A percentile compares a stretch with the other conserved stretches of the same genome.
These are phyloP conservation scores for Handroanthus guayacan DNA, from an alignment of 257 asterid species.

Conservation along the genomic window DNA sequence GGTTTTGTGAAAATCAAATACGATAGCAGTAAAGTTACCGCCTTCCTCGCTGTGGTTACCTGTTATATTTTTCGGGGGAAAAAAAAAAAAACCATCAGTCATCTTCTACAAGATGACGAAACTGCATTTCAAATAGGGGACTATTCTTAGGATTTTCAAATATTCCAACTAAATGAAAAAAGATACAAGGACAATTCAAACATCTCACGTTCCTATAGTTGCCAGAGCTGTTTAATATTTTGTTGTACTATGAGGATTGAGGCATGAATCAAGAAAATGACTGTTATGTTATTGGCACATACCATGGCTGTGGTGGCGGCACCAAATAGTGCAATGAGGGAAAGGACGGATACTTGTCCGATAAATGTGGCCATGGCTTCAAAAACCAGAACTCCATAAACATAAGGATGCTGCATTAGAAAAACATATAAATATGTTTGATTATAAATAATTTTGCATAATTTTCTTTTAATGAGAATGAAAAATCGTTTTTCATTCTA, in stretches of 20 bases:
- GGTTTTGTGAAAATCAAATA: constrained; percentile 93
- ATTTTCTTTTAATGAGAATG: background rate
- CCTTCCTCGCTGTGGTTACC: constrained; percentile 97
- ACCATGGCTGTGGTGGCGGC: constrained; percentile 99
- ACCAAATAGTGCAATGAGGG: constrained; percentile 90
- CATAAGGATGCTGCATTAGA: constrained; percentile 79
- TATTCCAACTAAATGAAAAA: too few species aligned
- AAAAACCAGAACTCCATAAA: constrained; percentile 84
- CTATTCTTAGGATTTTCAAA: too few species aligned
- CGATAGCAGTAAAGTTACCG: constrained; percentile 80
- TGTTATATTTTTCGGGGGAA: constrained; percentile 28
- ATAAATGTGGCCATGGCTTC: constrained; percentile 96
- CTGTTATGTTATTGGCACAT: constrained; percentile 7
- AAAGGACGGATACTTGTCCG: constrained; percentile 94
- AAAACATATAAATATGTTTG: background rate
- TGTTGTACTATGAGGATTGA: background rate
- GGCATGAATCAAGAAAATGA: background rate
- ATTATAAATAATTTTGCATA: background rate
- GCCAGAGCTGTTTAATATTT: too few species aligned
- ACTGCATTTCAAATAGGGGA: too few species aligned
- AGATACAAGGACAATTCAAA: too few species aligned
- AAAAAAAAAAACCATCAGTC: background rate
- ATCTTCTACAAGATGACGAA: too few species aligned
- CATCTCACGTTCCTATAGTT: too few species aligned
- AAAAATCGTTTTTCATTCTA: background rate